Evolutionary conservation across 495 filamentous ascomycete genomes (phyloP).

Genomic region (Chaetomidium leptoderma): DNA sequence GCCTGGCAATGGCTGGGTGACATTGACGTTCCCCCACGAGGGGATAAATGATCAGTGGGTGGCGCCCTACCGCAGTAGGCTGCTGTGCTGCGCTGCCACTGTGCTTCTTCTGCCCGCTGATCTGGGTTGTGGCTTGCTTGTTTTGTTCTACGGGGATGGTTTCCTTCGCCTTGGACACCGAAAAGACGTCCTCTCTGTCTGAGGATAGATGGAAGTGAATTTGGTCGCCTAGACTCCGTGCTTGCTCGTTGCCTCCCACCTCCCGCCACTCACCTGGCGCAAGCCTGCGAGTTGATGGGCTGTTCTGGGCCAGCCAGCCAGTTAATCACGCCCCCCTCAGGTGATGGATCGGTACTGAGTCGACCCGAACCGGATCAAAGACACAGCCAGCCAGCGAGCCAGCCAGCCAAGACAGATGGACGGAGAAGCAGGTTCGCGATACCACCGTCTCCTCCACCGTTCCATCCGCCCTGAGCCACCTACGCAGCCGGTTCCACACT

Average conservation of each 20-base stretch:
- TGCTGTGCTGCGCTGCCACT: constrained; percentile 4
- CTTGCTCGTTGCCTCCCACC: no score
- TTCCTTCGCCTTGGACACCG: no score
- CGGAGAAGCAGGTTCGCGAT: background rate
- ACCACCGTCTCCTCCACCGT: constrained; percentile 3
- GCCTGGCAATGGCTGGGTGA: constrained; percentile 2
- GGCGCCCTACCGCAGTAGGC: no score
- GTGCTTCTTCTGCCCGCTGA: background rate
- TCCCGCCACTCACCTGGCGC: no score
- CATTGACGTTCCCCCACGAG: background rate
- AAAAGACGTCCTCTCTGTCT: no score
- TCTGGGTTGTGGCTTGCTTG: background rate
- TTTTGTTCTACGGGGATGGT: background rate
- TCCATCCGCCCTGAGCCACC: constrained; percentile 6
- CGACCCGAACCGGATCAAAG: background rate
- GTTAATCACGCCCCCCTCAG: background rate
- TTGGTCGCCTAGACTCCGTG: no score
- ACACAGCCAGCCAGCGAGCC: background rate
- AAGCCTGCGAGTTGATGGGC: no score
- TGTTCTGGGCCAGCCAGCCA: background rate
- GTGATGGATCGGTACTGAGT: background rate
- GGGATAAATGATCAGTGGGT: constrained; percentile 9
- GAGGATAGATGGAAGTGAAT: no score
- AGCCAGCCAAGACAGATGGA: background rate
- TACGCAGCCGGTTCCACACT: background rate